Evolutionary conservation across 176 grass and related monocot genomes (phyloP).

Genomic region (Microstegium vimineum): DNA sequence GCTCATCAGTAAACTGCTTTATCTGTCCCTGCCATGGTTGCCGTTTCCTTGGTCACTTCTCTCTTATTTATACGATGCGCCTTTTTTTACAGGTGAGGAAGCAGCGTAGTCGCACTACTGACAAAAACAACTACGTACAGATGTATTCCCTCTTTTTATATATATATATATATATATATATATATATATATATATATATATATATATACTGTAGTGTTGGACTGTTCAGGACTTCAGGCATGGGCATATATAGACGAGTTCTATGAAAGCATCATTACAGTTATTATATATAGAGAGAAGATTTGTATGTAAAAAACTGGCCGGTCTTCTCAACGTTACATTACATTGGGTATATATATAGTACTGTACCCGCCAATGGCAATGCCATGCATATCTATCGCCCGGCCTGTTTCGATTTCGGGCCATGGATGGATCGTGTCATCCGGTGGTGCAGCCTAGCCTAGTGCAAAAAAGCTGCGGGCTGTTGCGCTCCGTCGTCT

Average conservation of each 20-base stretch:
- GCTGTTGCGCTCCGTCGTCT: conserved; percentile 4
- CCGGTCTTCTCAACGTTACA: too few species aligned
- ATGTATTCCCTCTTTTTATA: too few species aligned
- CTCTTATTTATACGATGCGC: not conserved
- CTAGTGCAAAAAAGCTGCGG: not conserved
- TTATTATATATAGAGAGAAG: too few species aligned
- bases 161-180: too few species aligned
- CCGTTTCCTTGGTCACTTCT: not conserved
- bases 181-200: too few species aligned
- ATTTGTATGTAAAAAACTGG: too few species aligned
- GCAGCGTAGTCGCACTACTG: not conserved
- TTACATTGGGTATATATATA: too few species aligned
- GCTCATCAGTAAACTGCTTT: not conserved
- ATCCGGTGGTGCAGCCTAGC: not conserved
- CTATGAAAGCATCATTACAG: not conserved
- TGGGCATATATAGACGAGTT: too few species aligned
- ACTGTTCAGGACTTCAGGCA: not conserved
- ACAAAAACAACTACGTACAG: not conserved
- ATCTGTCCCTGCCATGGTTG: not conserved
- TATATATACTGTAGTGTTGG: not conserved
- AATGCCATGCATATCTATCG: not conserved
- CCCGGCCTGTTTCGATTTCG: too few species aligned
- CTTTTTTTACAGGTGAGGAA: not conserved
- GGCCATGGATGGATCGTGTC: not conserved
- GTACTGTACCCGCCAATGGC: too few species aligned